phyloP scores from a whole-genome alignment of 129 eudicot genomes.

The Chrysanthemum makinoi region DNA sequence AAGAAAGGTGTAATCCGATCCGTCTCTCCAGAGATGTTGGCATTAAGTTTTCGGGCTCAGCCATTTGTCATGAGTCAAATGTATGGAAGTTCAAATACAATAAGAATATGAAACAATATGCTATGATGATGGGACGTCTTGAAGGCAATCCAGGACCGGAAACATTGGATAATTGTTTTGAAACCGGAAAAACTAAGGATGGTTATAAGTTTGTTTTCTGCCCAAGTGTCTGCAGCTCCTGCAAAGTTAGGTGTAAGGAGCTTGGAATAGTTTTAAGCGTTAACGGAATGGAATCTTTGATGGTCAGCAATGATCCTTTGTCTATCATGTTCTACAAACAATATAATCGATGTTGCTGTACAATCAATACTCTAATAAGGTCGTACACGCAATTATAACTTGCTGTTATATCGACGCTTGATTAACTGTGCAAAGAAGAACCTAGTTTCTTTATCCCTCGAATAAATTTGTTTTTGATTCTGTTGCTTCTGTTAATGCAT shows the following conservation, averaged over 20 bases:
- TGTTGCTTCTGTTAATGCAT: too few relatives aligned
- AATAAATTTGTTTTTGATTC: too few relatives aligned
- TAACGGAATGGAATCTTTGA: constrained; percentile 21
- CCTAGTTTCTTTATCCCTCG: neutral
- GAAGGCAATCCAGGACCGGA: constrained; percentile 34
- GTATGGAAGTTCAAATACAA: constrained; percentile 17
- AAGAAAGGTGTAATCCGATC: constrained; percentile 16
- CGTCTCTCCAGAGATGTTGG: neutral
- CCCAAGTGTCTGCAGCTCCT: constrained; percentile 29
- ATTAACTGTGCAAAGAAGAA: too few relatives aligned
- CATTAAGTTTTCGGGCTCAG: constrained; percentile 17
- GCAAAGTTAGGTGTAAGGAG: constrained; percentile 37
- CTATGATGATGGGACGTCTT: constrained; percentile 35
- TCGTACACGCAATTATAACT: too few relatives aligned
- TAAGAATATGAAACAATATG: neutral
- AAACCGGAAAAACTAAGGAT: constrained; percentile 28
- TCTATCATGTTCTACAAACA: constrained; percentile 15
- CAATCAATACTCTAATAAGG: too few relatives aligned
- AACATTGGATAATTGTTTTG: constrained; percentile 31
- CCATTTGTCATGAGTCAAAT: neutral
- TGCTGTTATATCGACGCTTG: too few relatives aligned
- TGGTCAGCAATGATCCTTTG: constrained; percentile 28
- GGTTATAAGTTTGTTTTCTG: constrained; percentile 37
- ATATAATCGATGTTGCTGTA: too few relatives aligned
- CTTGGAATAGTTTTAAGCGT: constrained; percentile 20